Evolutionary conservation across 352 stramenopile species (phyloP).

Genomic region (Globisporangium carolinianum): DNA sequence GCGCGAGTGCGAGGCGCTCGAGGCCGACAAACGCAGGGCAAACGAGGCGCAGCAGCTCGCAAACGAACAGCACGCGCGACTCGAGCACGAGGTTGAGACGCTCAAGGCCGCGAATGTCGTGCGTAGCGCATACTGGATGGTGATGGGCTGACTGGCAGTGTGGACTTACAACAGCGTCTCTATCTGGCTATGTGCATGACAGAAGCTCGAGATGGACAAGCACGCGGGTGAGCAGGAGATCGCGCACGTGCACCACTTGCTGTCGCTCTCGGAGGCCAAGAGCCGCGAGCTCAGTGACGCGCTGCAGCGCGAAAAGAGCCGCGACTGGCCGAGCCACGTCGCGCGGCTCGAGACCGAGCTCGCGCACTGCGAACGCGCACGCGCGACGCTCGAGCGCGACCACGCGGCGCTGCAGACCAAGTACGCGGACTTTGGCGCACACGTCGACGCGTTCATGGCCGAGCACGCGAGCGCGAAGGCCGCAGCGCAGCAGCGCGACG

Average conservation of each 20-base stretch:
- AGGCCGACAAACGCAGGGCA: conserved; percentile 24
- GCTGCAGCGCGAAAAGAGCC: conserved; percentile 31
- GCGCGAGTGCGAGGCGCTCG: conserved; percentile 30
- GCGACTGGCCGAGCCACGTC: conserved; percentile 45
- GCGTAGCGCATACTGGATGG: neutral
- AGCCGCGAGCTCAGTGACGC: conserved; percentile 28
- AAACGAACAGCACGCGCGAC: conserved; percentile 17
- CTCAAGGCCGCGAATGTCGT: conserved; percentile 21
- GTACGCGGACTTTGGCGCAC: conserved; percentile 66
- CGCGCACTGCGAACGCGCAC: conserved; percentile 24
- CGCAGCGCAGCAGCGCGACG: conserved; percentile 19
- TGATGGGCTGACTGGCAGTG: too few species aligned
- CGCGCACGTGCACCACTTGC: conserved; percentile 42
- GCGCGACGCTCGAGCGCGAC: conserved; percentile 30
- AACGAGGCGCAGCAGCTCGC: conserved; percentile 12
- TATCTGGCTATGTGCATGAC: neutral
- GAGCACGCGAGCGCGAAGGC: conserved; percentile 54
- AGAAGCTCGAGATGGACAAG: conserved; percentile 48
- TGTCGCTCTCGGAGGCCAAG: conserved; percentile 43
- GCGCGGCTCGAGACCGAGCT: conserved; percentile 46
- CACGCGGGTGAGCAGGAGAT: conserved; percentile 46
- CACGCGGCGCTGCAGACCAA: conserved; percentile 51
- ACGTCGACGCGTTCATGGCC: conserved; percentile 71
- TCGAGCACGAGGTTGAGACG: conserved; percentile 25
- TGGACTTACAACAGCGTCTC: neutral